A percentile compares a stretch with the other conserved stretches of the same genome.
These are phyloP conservation scores for Citrus mangshanensis DNA, from an alignment of 345 rosid genomes.

Conservation along the genomic window DNA sequence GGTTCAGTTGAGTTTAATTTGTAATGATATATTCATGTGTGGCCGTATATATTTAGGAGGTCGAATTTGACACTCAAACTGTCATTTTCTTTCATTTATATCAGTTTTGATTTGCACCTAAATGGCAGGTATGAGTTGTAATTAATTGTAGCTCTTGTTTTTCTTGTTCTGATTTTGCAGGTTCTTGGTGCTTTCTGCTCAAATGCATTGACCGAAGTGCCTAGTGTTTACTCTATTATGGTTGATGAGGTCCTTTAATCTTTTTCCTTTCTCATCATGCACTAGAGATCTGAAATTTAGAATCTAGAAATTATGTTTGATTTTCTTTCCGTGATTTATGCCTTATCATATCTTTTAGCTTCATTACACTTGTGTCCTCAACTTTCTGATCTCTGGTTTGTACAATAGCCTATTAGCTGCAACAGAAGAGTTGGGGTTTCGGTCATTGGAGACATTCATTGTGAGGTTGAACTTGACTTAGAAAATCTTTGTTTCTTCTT, in stretches of 20 bases:
- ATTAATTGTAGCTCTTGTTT: conserved; percentile 8
- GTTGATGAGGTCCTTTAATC: conserved; percentile 5
- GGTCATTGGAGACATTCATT: neutral
- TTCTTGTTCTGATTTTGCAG: conserved; percentile 34
- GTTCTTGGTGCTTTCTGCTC: conserved; percentile 14
- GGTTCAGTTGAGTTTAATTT: neutral
- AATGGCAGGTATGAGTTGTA: neutral
- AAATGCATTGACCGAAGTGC: conserved; percentile 13
- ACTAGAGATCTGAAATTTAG: conserved; percentile 13
- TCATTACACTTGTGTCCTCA: neutral
- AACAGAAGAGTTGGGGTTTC: neutral
- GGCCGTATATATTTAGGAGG: neutral
- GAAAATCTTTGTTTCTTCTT: conserved; percentile 3
- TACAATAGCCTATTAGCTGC: neutral
- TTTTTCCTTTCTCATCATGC: neutral
- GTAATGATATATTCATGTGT: neutral
- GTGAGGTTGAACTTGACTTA: neutral
- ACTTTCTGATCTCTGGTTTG: neutral
- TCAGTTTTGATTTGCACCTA: conserved; percentile 6
- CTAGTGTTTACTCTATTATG: neutral
- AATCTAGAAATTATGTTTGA: neutral
- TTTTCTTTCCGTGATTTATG: neutral
- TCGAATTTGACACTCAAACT: neutral
- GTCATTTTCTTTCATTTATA: conserved; percentile 16
- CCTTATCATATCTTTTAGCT: conserved; percentile 3